Evolutionary conservation across 345 rosid genomes (phyloP).

Genomic region (Cardamine resedifolia): DNA sequence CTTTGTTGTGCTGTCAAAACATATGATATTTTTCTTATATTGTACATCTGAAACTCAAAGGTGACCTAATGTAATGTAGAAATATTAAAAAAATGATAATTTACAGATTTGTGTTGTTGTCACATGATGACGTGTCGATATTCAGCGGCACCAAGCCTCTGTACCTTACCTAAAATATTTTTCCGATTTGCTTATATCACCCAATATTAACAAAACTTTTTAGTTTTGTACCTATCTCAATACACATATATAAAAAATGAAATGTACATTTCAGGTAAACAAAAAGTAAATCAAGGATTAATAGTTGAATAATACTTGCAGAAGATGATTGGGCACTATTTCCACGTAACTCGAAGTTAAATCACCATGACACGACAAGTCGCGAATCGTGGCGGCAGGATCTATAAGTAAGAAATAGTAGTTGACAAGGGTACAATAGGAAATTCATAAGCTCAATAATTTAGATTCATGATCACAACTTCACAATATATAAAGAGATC

Average conservation of each 20-base stretch:
- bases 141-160: conserved; percentile 7
- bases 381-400: conserved; percentile 31
- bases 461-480: conserved; percentile 8
- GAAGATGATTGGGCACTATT: conserved; percentile 15
- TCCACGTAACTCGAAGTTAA: conserved; percentile 25
- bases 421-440: conserved; percentile 14
- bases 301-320: conserved; percentile 14
- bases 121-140: conserved; percentile 20
- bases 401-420: conserved; percentile 16
- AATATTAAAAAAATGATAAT: not conserved
- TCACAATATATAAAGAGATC: conserved; percentile 24
- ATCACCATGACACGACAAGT: conserved; percentile 27
- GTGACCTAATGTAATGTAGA: conserved; percentile 28
- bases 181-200: conserved; percentile 31
- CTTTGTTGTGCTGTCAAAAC: conserved; percentile 37
- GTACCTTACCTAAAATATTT: conserved; percentile 14
- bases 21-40: not conserved
- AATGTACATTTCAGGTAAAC: not conserved
- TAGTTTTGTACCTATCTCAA: conserved; percentile 7
- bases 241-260: conserved; percentile 8
- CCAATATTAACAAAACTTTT: not conserved
- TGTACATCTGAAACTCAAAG: not conserved
- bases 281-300: conserved; percentile 1
- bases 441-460: conserved; percentile 6
- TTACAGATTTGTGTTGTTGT: conserved; percentile 22